These are phyloP conservation scores for Cryptococcus depauperatus DNA, from an alignment of 1,284 basidiomycete genomes.

Conservation along the genomic window DNA sequence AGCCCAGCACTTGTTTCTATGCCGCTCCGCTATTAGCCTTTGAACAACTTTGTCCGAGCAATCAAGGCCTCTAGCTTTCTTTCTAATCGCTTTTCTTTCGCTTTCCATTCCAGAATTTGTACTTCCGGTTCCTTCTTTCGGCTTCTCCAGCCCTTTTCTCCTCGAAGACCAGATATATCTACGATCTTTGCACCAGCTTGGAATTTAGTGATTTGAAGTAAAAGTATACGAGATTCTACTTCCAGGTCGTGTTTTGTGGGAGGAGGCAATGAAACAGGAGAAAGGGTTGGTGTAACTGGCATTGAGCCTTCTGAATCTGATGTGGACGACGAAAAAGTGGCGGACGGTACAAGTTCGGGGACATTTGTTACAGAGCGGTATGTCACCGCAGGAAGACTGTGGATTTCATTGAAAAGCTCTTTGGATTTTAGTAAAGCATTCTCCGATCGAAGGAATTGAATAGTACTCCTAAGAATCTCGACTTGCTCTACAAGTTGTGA, in stretches of 20 bases:
- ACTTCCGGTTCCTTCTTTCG: conserved; percentile 67
- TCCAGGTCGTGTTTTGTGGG: conserved; percentile 58
- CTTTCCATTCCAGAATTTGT: conserved; percentile 66
- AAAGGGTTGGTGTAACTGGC: conserved; percentile 11
- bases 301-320: conserved; percentile 5
- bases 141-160: conserved; percentile 57
- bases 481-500: conserved; percentile 80
- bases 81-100: conserved; percentile 62
- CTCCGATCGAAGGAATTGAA: conserved; percentile 81
- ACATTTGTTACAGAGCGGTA: conserved; percentile 16
- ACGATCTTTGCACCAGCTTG: conserved; percentile 71
- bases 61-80: conserved; percentile 58
- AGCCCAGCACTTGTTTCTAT: too few relatives aligned
- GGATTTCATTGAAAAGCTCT: conserved; percentile 73
- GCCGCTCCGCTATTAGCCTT: too few relatives aligned
- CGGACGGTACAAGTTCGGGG: conserved; percentile 23
- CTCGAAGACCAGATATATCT: conserved; percentile 60
- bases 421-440: conserved; percentile 86
- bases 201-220: conserved; percentile 71
- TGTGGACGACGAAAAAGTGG: conserved; percentile 13
- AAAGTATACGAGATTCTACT: conserved; percentile 70
- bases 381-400: conserved; percentile 59
- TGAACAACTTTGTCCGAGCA: conserved; percentile 11
- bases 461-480: conserved; percentile 77
- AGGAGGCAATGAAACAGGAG: not conserved